phyloP scores from a whole-genome alignment of 257 asterid species.

The Fraxinus anomala region DNA sequence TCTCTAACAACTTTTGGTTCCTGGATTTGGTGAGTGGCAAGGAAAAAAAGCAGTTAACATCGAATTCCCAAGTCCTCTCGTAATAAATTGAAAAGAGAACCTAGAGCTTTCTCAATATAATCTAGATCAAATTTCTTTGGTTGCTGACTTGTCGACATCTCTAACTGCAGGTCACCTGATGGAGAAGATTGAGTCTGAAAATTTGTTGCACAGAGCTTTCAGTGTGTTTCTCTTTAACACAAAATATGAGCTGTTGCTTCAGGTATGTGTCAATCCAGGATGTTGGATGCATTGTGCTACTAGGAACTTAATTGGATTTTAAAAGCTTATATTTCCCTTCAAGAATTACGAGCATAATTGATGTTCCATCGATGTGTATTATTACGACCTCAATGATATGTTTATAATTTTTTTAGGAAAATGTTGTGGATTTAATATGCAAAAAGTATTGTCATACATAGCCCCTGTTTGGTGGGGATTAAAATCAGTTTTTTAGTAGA shows the following conservation, averaged over 20 bases:
- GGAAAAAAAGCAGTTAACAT: background rate
- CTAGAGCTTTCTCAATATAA: background rate
- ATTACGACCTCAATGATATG: background rate
- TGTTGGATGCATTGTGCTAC: conserved; percentile 9
- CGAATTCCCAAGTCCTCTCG: background rate
- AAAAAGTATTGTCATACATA: background rate
- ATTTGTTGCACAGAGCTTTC: conserved; percentile 90
- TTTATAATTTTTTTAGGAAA: background rate
- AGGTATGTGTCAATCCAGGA: conserved; percentile 47
- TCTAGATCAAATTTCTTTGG: background rate
- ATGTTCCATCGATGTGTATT: background rate
- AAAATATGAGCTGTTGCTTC: conserved; percentile 84
- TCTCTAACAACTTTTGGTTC: background rate
- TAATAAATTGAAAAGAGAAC: background rate
- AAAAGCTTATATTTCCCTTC: background rate
- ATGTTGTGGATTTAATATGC: background rate
- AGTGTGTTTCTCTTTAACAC: conserved; percentile 93
- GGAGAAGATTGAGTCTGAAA: conserved; percentile 82
- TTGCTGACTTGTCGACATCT: conserved; percentile 10
- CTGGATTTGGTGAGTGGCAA: background rate
- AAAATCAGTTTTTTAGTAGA: too few species aligned
- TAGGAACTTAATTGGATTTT: background rate
- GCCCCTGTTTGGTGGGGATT: too few species aligned
- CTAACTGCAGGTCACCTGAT: conserved; percentile 78
- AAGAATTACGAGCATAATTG: background rate